Base-by-base conservation (phyloP, 1,284 basidiomycete species). In the Grifola frondosa region DNA sequence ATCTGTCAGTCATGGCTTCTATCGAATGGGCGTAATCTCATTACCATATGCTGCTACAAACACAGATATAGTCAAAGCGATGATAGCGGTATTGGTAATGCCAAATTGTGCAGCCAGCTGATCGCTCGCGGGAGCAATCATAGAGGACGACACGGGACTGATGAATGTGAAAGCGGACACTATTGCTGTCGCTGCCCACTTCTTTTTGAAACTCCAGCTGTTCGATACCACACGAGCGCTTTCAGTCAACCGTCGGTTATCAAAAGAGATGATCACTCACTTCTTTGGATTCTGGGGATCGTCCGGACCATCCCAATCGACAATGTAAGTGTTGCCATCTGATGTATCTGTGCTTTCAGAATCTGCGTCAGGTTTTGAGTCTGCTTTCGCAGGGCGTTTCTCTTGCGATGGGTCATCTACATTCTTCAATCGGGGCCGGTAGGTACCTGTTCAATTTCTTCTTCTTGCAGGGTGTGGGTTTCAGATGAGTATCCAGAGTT, bases 121-220 rank as follows among this genome's bases (percentile, higher is more conserved):
- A 0, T 53, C 54, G 1, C 74, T 70, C 0, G 85, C 83, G 0
- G 87, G 84, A 0, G 89, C 81, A 23, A 87, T 72, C 77, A 88
- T 85, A n/a, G 81, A 77, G 4, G 82, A 83, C 1, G 83, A 78
- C 4, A 84, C 70, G 0, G 82, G 81, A 7, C 73, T 75, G 42
- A 86, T 81, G 56, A 85, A 84, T 0, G 80, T 82, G 60, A 81
- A 82, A 0, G 75, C 70, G 6, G 80, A 84, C 0, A 86, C 78
- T 29, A 83, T 72, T 17, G 72, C 46, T 0, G 80, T 83, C 0
- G 81, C 78, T 1, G 71, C 70, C 78, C 83, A 81, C 70, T 84
- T 85, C 46, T 72, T 70, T 30, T 63, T 63, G 46, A 68, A 73
- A 0, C 68, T 56, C 85, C 86, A 88, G 62, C 80, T 82, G 46